These are phyloP conservation scores for Rhodotorula toruloides DNA, from an alignment of 768 basidiomycete species.

Conservation along the genomic window DNA sequence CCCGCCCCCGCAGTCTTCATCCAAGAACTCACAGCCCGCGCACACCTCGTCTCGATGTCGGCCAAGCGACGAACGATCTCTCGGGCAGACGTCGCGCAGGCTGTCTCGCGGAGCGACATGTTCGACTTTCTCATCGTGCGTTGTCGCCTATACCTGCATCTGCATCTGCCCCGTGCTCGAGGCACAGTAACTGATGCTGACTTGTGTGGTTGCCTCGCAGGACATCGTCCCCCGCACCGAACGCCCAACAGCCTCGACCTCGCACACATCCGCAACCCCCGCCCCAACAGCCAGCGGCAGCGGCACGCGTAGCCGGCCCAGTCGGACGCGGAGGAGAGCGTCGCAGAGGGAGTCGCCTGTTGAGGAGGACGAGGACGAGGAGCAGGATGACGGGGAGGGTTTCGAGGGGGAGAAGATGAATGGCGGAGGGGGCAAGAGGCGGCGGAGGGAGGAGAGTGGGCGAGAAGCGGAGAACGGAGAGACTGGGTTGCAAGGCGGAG, in stretches of 20 bases:
- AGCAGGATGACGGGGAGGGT: not conserved
- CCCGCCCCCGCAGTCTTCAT: constrained; percentile 69
- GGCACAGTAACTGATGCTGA: not conserved
- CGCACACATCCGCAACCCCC: not conserved
- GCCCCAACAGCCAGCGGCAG: not conserved
- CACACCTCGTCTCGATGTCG: constrained; percentile 51
- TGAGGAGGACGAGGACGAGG: not conserved
- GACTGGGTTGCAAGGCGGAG: too few relatives aligned
- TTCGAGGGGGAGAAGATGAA: not conserved
- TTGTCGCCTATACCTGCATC: not conserved
- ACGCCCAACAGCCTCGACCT: not conserved
- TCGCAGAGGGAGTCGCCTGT: not conserved
- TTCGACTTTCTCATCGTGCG: constrained; percentile 87
- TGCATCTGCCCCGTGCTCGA: not conserved
- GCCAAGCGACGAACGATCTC: constrained; percentile 32
- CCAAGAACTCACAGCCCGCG: constrained; percentile 88
- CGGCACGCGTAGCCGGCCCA: not conserved
- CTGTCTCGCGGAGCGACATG: constrained; percentile 80
- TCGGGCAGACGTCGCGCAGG: constrained; percentile 62
- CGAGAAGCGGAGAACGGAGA: too few relatives aligned
- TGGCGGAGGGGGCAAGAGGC: not conserved
- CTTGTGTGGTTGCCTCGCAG: not conserved
- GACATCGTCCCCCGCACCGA: constrained; percentile 16
- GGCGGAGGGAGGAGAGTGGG: not conserved
- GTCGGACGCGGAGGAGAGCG: not conserved